These are phyloP conservation scores for Comarum palustre DNA, from an alignment of 306 rosid species.

Conservation along the genomic window DNA sequence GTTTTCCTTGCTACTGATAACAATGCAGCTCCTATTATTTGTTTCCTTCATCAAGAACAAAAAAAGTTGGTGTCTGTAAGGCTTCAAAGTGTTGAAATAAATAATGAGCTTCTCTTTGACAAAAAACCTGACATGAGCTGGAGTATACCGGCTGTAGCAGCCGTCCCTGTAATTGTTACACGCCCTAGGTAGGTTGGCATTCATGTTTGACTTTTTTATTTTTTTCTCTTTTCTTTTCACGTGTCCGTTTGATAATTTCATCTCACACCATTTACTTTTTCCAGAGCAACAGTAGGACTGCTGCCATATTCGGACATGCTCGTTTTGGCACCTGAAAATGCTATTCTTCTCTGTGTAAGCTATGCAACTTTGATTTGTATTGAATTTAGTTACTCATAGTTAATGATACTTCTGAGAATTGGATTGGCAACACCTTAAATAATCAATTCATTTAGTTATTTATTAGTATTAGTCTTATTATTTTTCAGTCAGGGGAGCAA, in stretches of 20 bases:
- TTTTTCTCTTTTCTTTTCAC: not conserved
- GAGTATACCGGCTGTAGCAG: constrained; percentile 84
- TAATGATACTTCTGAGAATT: constrained; percentile 16
- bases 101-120: constrained; percentile 76
- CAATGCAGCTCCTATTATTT: constrained; percentile 77
- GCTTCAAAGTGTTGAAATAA: constrained; percentile 80
- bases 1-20: constrained; percentile 80
- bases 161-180: constrained; percentile 75
- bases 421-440: not conserved
- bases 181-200: constrained; percentile 63
- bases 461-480: no score
- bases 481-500: constrained; percentile 85
- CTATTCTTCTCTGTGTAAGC: constrained; percentile 90
- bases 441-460: not conserved
- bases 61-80: constrained; percentile 70
- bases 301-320: constrained; percentile 76
- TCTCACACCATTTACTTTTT: constrained; percentile 30
- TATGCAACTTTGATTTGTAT: constrained; percentile 20
- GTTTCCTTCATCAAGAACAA: constrained; percentile 92
- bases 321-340: constrained; percentile 77
- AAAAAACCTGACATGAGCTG: constrained; percentile 95
- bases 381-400: constrained; percentile 4
- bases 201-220: not conserved
- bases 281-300: constrained; percentile 69
- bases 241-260: constrained; percentile 16